Evolutionary conservation across 1,284 basidiomycete species (phyloP).

Genomic region (Boletellus deceptivus): DNA sequence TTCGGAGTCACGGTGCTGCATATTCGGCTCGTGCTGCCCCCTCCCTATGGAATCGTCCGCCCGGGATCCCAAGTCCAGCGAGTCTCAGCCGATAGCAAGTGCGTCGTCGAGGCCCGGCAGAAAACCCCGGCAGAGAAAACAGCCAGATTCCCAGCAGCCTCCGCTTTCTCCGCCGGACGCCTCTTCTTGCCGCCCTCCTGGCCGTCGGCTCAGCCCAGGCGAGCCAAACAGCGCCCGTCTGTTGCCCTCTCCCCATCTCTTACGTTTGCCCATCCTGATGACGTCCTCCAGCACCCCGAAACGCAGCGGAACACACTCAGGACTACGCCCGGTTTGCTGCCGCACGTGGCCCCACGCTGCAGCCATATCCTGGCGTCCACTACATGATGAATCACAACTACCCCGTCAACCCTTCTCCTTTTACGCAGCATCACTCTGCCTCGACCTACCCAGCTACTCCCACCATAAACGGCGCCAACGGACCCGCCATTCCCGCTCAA

Average conservation of each 20-base stretch:
- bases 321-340: constrained; percentile 31
- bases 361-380: constrained; percentile 48
- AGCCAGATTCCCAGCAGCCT: constrained; percentile 30
- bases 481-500: constrained; percentile 44
- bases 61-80: constrained; percentile 36
- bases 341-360: constrained; percentile 46
- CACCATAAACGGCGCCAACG: constrained; percentile 42
- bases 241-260: constrained; percentile 2
- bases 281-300: constrained; percentile 36
- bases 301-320: constrained; percentile 38
- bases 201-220: constrained; percentile 29
- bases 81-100: constrained; percentile 42
- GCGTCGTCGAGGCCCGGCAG: constrained; percentile 35
- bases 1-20: constrained; percentile 31
- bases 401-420: constrained; percentile 57
- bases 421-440: constrained; percentile 47
- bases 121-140: constrained; percentile 51
- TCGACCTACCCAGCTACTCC: constrained; percentile 37
- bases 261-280: constrained; percentile 8
- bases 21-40: constrained; percentile 26
- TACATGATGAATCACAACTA: constrained; percentile 65
- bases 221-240: constrained; percentile 19
- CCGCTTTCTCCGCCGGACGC: constrained; percentile 18
- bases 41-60: constrained; percentile 34
- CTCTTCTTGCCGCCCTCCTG: constrained; percentile 24